A percentile compares a stretch with the other conserved stretches of the same genome.
phyloP scores from a whole-genome alignment of 2,329 filamentous ascomycete species.

The Ilyonectria robusta region DNA sequence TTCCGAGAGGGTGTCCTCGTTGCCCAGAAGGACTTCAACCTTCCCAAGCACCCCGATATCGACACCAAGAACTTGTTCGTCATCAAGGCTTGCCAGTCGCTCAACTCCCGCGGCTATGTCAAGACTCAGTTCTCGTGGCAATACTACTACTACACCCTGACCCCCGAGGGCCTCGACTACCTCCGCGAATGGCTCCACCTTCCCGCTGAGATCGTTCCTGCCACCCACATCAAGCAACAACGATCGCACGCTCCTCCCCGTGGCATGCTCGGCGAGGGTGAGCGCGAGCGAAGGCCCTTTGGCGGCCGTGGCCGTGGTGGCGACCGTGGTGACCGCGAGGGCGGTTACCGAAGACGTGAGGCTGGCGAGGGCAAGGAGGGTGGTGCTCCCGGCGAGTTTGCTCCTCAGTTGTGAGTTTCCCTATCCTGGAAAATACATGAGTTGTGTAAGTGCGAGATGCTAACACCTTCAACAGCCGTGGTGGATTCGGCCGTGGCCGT shows the following conservation, averaged over 20 bases:
- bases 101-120: constrained; percentile 97
- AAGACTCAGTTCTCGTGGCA: constrained; percentile 99
- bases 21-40: constrained; percentile 99
- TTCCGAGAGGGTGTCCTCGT: constrained; percentile 95
- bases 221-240: constrained; percentile 99
- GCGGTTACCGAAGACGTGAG: constrained; percentile 93
- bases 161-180: constrained; percentile 99
- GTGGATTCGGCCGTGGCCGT: constrained; percentile 91
- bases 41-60: constrained; percentile 96
- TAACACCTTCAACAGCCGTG: constrained; percentile 73
- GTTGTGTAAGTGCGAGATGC: constrained; percentile 40
- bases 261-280: constrained; percentile 94
- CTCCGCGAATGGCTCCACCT: constrained; percentile 99
- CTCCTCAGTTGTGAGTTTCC: constrained; percentile 84
- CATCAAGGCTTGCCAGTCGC: constrained; percentile 98
- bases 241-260: constrained; percentile 97
- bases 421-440: constrained; percentile 1
- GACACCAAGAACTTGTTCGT: constrained; percentile 99
- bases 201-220: constrained; percentile 98
- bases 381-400: constrained; percentile 91
- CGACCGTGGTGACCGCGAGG: constrained; percentile 85
- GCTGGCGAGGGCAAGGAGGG: constrained; percentile 91
- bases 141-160: constrained; percentile 99
- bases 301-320: constrained; percentile 85
- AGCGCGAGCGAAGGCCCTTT: constrained; percentile 86